phyloP scores from a whole-genome alignment of 139 green algal species.

The Auxenochlorella pyrenoidosa region DNA sequence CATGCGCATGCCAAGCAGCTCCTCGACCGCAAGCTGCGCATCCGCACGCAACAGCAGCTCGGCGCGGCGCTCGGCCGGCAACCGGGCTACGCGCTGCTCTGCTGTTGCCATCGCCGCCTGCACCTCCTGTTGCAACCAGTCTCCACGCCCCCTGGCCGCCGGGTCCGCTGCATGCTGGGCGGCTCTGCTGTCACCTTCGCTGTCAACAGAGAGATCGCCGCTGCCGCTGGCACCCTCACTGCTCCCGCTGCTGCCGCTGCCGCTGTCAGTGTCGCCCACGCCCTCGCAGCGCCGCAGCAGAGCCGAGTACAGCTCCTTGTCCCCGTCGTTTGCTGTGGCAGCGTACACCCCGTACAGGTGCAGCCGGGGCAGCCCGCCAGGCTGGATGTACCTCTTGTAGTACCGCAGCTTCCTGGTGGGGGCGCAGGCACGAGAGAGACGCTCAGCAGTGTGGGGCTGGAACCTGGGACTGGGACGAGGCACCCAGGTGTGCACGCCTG shows the following conservation, averaged over 20 bases:
- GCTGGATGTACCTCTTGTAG: slow-evolving; percentile 31
- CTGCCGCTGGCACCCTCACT: neutral
- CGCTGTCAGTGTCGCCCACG: neutral
- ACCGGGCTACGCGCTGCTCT: neutral
- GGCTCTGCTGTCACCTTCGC: no score
- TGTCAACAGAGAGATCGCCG: neutral
- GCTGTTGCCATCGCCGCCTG: neutral
- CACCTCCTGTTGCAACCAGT: neutral
- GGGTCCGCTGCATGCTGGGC: neutral
- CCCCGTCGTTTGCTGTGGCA: neutral
- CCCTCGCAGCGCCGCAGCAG: slow-evolving; percentile 13
- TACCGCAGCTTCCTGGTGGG: slow-evolving; percentile 34
- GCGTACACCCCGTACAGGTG: slow-evolving; percentile 33
- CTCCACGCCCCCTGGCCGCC: neutral
- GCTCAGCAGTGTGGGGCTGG: no score
- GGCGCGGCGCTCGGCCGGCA: no score
- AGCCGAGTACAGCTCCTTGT: neutral
- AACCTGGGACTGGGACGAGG: neutral
- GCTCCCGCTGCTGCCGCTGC: neutral
- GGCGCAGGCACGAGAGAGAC: neutral
- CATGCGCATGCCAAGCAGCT: slow-evolving; percentile 41
- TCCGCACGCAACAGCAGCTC: slow-evolving; percentile 1
- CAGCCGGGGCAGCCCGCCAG: slow-evolving; percentile 18
- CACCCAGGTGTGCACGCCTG: no score
- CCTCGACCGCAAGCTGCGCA: slow-evolving; percentile 13